phyloP scores from a whole-genome alignment of 1,139 yeast species.

The Taphrina flavorubra region DNA sequence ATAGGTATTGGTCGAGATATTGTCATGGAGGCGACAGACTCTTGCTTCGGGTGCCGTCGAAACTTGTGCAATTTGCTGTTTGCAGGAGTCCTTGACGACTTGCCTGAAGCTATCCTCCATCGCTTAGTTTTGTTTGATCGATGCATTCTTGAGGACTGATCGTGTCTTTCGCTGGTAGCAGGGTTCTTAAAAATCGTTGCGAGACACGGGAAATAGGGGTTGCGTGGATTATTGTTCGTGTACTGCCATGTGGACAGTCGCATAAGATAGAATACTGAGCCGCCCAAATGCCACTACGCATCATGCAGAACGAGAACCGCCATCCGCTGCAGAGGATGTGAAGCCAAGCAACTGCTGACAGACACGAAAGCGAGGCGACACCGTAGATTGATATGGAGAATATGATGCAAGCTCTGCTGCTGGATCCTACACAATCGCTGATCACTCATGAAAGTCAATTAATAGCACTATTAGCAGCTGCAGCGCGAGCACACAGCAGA shows the following conservation, averaged over 20 bases:
- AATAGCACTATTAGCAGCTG: too few relatives aligned
- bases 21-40: neutral
- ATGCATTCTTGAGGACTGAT: neutral
- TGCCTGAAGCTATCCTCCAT: neutral
- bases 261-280: conserved; percentile 10
- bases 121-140: neutral
- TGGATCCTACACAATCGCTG: too few relatives aligned
- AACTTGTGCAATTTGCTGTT: neutral
- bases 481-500: too few relatives aligned
- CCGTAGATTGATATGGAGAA: too few relatives aligned
- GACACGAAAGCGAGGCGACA: too few relatives aligned
- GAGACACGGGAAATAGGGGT: neutral
- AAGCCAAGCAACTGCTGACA: too few relatives aligned
- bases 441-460: too few relatives aligned
- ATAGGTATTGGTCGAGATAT: conserved; percentile 7
- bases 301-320: neutral
- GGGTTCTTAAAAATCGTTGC: neutral
- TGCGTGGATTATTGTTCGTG: neutral
- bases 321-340: too few relatives aligned
- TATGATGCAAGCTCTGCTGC: too few relatives aligned
- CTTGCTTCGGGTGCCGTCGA: neutral
- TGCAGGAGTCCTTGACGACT: neutral
- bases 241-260: conserved; percentile 4
- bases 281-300: neutral
- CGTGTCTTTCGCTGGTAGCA: neutral